Base-by-base conservation (phyloP, 805 yeast genomes). In the Ogataea degrootiae region DNA sequence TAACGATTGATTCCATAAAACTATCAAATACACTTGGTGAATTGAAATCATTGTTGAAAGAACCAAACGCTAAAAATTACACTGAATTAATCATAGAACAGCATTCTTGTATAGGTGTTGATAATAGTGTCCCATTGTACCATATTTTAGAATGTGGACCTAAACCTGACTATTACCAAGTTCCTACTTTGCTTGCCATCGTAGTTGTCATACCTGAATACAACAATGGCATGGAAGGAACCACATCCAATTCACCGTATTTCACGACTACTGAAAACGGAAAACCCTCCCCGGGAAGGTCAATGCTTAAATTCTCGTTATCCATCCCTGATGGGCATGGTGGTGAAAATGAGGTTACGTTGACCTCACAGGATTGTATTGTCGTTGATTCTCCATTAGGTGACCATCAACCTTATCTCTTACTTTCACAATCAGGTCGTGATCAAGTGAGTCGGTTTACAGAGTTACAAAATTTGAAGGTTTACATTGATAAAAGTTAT, bases 331-430 rank as follows among this genome's bases (percentile, higher is more conserved):
- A 26, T 26, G 31, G 9, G 31, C 31, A 1, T 11, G 22, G n/a
- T 11, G 34, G 34, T 23, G 35, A 39, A 16, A 31, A 31, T 33
- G 29, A n/a, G 7, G 37, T 43, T 39, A 31, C 12, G 16, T 19
- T 34, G 14, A 42, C 16, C 17, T 21, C 72, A 0, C 71, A 73
- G 22, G 76, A 74, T 41, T 72, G 77, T 52, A 71, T 74, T 12
- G 49, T 74, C 6, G 61, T 62, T 14, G 77, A 73, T 26, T 64
- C 67, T 36, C 53, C 60, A 12, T 42, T 44, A 4, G 57, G 52
- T 14, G 61, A 14, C 14, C 49, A 47, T 48, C 61, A 57, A 14
- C 75, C 77, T 5, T 74, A 73, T 44, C 37, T 73, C 2, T 55
- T 74, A 38, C 38, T 74, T 4, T 72, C 64, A 46, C 64, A 66